phyloP scores from a whole-genome alignment of 495 filamentous ascomycete genomes.

The Talaromyces adpressus region DNA sequence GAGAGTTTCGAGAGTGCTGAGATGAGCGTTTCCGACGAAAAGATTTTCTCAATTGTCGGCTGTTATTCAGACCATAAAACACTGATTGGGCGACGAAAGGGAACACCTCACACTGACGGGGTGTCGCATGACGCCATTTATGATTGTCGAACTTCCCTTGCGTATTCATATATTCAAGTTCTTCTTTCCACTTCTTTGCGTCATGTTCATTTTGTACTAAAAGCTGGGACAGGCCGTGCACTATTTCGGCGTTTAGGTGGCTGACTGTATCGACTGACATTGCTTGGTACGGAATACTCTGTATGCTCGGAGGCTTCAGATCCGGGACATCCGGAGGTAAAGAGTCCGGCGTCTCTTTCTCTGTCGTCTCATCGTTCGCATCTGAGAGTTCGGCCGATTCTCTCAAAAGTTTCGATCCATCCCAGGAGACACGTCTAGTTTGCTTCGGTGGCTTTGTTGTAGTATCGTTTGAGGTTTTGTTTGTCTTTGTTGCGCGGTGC shows the following conservation, averaged over 20 bases:
- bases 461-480: slow-evolving; percentile 17
- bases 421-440: slow-evolving; percentile 38
- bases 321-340: neutral
- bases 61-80: slow-evolving; percentile 65
- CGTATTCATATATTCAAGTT: slow-evolving; percentile 31
- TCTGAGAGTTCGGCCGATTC: slow-evolving; percentile 12
- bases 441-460: slow-evolving; percentile 23
- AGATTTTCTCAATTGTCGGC: slow-evolving; percentile 54
- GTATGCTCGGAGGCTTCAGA: slow-evolving; percentile 5
- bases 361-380: neutral
- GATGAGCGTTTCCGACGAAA: slow-evolving; percentile 43
- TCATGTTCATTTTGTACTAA: slow-evolving; percentile 30
- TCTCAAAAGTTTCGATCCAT: slow-evolving; percentile 33
- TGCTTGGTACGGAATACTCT: slow-evolving; percentile 8
- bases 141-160: slow-evolving; percentile 32
- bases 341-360: neutral
- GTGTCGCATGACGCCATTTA: slow-evolving; percentile 33
- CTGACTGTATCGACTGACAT: slow-evolving; percentile 31
- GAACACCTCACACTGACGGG: slow-evolving; percentile 31
- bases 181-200: slow-evolving; percentile 32
- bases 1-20: slow-evolving; percentile 6
- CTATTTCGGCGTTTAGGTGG: slow-evolving; percentile 36
- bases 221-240: slow-evolving; percentile 29
- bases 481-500: slow-evolving; percentile 35
- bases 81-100: slow-evolving; percentile 66